Conservation (phyloP, 352 stramenopile species). For the Blastocystis sp. region DNA sequence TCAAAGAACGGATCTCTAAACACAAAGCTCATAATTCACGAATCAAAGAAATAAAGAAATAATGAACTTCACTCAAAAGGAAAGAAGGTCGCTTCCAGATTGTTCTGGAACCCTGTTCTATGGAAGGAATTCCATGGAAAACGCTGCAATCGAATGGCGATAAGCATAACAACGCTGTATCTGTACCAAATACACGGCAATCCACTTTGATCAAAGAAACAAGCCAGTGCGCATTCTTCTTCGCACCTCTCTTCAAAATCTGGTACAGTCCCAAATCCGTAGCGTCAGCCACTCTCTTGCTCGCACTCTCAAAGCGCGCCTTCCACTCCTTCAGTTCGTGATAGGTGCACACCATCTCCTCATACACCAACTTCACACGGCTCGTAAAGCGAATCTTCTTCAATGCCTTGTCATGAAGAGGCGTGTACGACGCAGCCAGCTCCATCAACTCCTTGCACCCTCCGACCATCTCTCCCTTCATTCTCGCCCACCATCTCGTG, state of each 20-base stretch:
- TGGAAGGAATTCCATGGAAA: too few species aligned
- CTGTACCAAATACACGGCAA: too few species aligned
- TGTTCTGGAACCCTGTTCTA: not conserved
- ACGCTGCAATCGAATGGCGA: too few species aligned
- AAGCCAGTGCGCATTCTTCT: too few species aligned
- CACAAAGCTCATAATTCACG: not conserved
- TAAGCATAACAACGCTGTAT: too few species aligned
- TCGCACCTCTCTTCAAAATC: too few species aligned
- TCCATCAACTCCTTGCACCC: not conserved
- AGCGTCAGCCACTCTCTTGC: not conserved
- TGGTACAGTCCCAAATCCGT: not conserved
- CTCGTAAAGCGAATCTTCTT: not conserved
- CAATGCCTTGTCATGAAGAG: not conserved
- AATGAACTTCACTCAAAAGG: not conserved
- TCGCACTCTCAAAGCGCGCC: not conserved
- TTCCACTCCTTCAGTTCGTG: not conserved
- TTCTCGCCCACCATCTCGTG: not conserved
- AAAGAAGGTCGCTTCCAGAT: not conserved
- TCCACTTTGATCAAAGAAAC: too few species aligned
- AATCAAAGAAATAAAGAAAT: not conserved
- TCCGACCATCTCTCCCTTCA: not conserved
- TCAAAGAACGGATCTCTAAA: constrained; percentile 18
- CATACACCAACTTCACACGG: not conserved
- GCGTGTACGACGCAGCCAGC: not conserved
- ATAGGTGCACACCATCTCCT: not conserved